These are phyloP conservation scores for Populus ilicifolia DNA, from an alignment of 345 rosid genomes.

Conservation along the genomic window DNA sequence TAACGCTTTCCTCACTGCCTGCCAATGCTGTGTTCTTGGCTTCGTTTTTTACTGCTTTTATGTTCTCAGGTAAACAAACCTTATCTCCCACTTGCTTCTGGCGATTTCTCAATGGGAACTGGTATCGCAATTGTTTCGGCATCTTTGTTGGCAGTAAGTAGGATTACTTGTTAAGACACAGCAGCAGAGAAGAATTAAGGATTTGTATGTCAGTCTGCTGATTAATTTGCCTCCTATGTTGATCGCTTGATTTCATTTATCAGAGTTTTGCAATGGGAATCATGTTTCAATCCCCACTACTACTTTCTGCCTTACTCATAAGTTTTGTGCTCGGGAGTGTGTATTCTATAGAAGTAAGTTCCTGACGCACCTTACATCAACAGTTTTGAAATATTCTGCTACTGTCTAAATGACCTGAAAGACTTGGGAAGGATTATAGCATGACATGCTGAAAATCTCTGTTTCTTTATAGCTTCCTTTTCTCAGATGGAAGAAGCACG, in stretches of 20 bases:
- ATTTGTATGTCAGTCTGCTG: not conserved
- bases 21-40: not conserved
- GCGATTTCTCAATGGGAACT: constrained; percentile 28
- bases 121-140: constrained; percentile 21
- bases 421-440: not conserved
- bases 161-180: not conserved
- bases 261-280: constrained; percentile 37
- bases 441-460: not conserved
- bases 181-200: not conserved
- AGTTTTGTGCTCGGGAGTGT: constrained; percentile 27
- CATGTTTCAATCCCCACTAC: constrained; percentile 28
- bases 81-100: constrained; percentile 36
- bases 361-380: not conserved
- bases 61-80: constrained; percentile 32
- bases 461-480: constrained; percentile 27
- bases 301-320: constrained; percentile 20
- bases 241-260: not conserved
- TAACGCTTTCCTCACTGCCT: not conserved
- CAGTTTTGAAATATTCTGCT: too few species aligned
- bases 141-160: constrained; percentile 21
- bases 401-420: not conserved
- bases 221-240: not conserved
- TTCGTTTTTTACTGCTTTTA: not conserved
- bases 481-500: constrained; percentile 39
- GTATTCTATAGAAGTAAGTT: constrained; percentile 37